Conservation (phyloP, 139 green algal species). For the Picochlorum sp. region DNA sequence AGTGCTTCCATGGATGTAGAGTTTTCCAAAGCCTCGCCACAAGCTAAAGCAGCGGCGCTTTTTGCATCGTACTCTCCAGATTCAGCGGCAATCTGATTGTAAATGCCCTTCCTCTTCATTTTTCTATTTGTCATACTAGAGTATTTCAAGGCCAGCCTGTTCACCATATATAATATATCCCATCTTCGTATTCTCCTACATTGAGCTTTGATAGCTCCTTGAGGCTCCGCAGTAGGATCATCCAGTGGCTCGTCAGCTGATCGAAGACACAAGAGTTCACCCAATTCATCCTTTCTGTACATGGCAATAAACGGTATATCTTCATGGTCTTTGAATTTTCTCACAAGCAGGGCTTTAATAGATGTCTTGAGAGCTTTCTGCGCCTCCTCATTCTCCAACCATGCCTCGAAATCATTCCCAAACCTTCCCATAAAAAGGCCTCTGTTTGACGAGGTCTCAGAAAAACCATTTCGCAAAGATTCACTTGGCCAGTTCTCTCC, state of each 20-base stretch:
- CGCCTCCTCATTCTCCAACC: constrained; percentile 27
- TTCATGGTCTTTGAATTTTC: constrained; percentile 47
- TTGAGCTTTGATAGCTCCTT: constrained; percentile 30
- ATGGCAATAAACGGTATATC: constrained; percentile 61
- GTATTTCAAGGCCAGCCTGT: constrained; percentile 26
- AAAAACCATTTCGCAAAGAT: background rate
- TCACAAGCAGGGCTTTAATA: constrained; percentile 47
- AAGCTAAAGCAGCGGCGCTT: constrained; percentile 14
- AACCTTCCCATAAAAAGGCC: background rate
- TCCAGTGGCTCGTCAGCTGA: constrained; percentile 38
- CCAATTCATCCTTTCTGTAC: constrained; percentile 70
- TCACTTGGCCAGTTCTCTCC: constrained; percentile 5
- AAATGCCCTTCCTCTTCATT: background rate
- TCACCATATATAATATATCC: constrained; percentile 58
- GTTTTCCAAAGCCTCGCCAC: constrained; percentile 18
- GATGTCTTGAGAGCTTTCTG: constrained; percentile 34
- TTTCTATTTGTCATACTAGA: constrained; percentile 5
- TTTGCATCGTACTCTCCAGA: constrained; percentile 3
- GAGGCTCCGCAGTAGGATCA: background rate
- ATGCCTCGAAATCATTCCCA: constrained; percentile 14
- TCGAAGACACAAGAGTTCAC: constrained; percentile 61
- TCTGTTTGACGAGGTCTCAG: constrained; percentile 9
- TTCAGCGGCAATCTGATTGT: constrained; percentile 16
- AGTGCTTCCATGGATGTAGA: constrained; percentile 27
- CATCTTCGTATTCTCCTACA: constrained; percentile 55